Percentiles rank a stretch among this genome's conserved stretches.
These are phyloP conservation scores for Ustilago lituana DNA, from an alignment of 1,284 basidiomycete species.

Conservation along the genomic window DNA sequence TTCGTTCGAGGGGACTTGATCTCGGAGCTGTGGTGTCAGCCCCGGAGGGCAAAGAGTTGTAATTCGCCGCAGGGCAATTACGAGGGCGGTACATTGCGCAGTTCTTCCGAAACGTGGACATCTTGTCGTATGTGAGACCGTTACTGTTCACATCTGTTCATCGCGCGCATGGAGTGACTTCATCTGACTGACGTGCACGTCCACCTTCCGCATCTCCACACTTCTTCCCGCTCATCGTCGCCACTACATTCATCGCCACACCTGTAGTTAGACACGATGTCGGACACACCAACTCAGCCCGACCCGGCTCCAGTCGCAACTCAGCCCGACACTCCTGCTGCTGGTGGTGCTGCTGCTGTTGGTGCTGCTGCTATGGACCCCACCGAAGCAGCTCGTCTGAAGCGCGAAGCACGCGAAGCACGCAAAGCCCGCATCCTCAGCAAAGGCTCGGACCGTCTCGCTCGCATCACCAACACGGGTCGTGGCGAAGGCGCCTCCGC, in stretches of 20 bases:
- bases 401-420: constrained; percentile 64
- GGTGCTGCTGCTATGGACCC: constrained; percentile 25
- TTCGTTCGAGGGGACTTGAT: too few relatives aligned
- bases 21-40: too few relatives aligned
- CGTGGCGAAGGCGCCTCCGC: constrained; percentile 59
- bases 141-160: too few relatives aligned
- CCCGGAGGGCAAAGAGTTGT: too few relatives aligned
- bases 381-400: constrained; percentile 57
- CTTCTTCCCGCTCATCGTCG: not conserved
- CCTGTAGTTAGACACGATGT: constrained; percentile 25
- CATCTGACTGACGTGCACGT: constrained; percentile 17
- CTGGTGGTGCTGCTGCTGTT: not conserved
- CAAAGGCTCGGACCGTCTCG: constrained; percentile 62
- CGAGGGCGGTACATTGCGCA: too few relatives aligned
- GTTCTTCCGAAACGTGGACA: constrained; percentile 1
- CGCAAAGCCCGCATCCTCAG: constrained; percentile 64
- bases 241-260: not conserved
- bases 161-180: too few relatives aligned
- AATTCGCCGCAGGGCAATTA: too few relatives aligned
- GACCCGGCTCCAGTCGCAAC: not conserved
- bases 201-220: constrained; percentile 6
- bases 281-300: constrained; percentile 9
- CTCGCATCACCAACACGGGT: constrained; percentile 64
- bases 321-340: not conserved
- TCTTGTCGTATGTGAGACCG: too few relatives aligned